A percentile compares a stretch with the other conserved stretches of the same genome.
Evolutionary conservation across 805 yeast species (phyloP).

Genomic region (Cyberlindnera sargentensis): DNA sequence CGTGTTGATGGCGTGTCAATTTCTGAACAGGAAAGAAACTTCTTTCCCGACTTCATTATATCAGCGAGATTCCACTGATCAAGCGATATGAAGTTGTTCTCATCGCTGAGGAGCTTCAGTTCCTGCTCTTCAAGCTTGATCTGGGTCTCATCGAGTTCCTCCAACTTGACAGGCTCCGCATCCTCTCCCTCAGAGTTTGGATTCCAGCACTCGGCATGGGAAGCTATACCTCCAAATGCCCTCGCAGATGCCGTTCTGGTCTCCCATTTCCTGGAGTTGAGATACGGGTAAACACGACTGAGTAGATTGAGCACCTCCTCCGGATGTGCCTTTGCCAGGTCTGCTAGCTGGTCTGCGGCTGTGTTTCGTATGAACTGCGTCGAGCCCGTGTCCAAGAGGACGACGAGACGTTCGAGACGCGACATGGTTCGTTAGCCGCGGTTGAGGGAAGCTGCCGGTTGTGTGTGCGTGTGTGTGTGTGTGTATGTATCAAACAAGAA

Average conservation of each 20-base stretch:
- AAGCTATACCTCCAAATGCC: conserved; percentile 90
- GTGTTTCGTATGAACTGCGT: conserved; percentile 89
- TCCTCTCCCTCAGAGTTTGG: conserved; percentile 40
- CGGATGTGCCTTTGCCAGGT: conserved; percentile 88
- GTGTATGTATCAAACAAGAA: no score
- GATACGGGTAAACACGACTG: conserved; percentile 86
- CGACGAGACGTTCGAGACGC: conserved; percentile 37
- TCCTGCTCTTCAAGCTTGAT: conserved; percentile 19
- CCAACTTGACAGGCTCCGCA: conserved; percentile 15
- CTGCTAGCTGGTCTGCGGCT: conserved; percentile 96
- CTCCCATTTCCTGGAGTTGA: conserved; percentile 86
- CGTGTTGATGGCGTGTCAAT: conserved; percentile 24
- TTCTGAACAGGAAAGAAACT: conserved; percentile 31
- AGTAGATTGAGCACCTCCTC: conserved; percentile 80
- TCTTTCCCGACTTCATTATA: conserved; percentile 42
- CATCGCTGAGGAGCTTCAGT: conserved; percentile 26
- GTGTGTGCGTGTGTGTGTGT: no score
- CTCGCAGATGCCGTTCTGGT: conserved; percentile 91
- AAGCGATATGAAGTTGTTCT: conserved; percentile 36
- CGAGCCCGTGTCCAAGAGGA: conserved; percentile 82
- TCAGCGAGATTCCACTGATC: conserved; percentile 44
- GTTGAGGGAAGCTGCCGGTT: not conserved
- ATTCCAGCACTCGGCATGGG: conserved; percentile 75
- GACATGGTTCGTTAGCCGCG: conserved; percentile 22
- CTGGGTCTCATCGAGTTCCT: conserved; percentile 15